Evolutionary conservation across 768 basidiomycete species (phyloP).

Genomic region (Lanmaoa pseudosensibilis): DNA sequence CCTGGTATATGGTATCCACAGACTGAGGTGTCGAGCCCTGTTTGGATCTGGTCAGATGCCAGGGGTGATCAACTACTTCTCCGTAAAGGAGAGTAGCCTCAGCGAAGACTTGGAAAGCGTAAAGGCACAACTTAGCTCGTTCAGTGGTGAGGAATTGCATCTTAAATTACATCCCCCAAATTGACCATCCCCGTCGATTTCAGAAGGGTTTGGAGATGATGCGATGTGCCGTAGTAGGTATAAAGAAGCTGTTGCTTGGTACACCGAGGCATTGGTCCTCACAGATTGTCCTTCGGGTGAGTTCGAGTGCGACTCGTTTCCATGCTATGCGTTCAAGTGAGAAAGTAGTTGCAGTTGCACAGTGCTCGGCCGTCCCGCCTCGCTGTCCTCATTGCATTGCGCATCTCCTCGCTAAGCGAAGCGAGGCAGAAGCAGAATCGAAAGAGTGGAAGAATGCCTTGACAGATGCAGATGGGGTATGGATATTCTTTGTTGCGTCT

Average conservation of each 20-base stretch:
- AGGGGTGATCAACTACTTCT: neutral
- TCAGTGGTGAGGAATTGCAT: conserved; percentile 7
- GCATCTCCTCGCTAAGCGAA: conserved; percentile 10
- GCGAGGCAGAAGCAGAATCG: neutral
- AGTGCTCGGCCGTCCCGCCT: neutral
- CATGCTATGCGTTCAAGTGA: neutral
- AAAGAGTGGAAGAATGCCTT: neutral
- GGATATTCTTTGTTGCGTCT: too few species aligned
- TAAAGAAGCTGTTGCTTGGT: conserved; percentile 12
- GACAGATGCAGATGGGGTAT: conserved; percentile 6
- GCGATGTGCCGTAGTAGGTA: neutral
- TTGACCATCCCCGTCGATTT: neutral
- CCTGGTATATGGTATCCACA: conserved; percentile 9
- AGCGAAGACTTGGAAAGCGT: conserved; percentile 7
- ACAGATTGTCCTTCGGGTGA: conserved; percentile 5
- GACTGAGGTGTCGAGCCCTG: conserved; percentile 7
- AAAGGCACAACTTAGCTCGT: conserved; percentile 5
- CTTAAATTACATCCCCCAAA: neutral
- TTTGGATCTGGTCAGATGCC: neutral
- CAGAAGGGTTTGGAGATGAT: conserved; percentile 16
- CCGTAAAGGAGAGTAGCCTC: neutral
- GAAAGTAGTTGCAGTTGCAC: neutral
- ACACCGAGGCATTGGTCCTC: conserved; percentile 10
- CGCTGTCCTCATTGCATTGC: neutral
- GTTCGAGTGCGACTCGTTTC: neutral